Evolutionary conservation across 495 filamentous ascomycete species (phyloP).

Genomic region (Staphylotrichum tortipilum): DNA sequence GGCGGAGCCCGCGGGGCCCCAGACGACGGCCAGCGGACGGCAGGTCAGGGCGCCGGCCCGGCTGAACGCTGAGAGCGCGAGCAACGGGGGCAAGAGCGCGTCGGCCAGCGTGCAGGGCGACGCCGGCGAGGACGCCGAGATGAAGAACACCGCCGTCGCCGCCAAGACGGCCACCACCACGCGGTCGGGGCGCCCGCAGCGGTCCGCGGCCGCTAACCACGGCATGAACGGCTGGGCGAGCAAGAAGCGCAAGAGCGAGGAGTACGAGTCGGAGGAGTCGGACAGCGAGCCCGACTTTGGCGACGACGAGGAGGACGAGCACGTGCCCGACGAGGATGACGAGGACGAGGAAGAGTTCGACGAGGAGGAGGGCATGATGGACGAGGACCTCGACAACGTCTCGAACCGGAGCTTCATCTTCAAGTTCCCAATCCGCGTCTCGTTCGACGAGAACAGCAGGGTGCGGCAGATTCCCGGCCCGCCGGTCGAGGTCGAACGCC

Average conservation of each 20-base stretch:
- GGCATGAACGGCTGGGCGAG: conserved; percentile 41
- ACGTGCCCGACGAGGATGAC: conserved; percentile 38
- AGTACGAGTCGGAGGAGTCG: conserved; percentile 63
- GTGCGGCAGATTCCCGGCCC: conserved; percentile 18
- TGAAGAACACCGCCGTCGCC: conserved; percentile 22
- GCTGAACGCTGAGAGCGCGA: conserved; percentile 63
- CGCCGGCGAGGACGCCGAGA: conserved; percentile 20
- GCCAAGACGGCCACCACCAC: conserved; percentile 18
- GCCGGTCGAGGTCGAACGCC: conserved; percentile 8
- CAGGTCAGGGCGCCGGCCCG: conserved; percentile 73
- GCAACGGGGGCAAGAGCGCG: conserved; percentile 30
- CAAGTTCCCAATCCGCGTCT: conserved; percentile 44
- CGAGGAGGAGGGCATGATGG: conserved; percentile 48
- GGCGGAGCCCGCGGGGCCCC: conserved; percentile 58
- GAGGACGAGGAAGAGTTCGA: conserved; percentile 49
- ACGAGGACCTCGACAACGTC: conserved; percentile 37
- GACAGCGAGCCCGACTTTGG: conserved; percentile 54
- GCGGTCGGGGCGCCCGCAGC: conserved; percentile 18
- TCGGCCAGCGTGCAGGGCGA: conserved; percentile 30
- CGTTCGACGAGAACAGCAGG: conserved; percentile 24
- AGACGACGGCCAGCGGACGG: conserved; percentile 83
- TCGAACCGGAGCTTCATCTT: conserved; percentile 51
- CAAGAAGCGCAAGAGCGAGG: conserved; percentile 58
- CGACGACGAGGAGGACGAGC: conserved; percentile 52
- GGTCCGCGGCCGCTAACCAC: conserved; percentile 36